phyloP scores from a whole-genome alignment of 164 flowering plant species.

The Cinnamomum chago region DNA sequence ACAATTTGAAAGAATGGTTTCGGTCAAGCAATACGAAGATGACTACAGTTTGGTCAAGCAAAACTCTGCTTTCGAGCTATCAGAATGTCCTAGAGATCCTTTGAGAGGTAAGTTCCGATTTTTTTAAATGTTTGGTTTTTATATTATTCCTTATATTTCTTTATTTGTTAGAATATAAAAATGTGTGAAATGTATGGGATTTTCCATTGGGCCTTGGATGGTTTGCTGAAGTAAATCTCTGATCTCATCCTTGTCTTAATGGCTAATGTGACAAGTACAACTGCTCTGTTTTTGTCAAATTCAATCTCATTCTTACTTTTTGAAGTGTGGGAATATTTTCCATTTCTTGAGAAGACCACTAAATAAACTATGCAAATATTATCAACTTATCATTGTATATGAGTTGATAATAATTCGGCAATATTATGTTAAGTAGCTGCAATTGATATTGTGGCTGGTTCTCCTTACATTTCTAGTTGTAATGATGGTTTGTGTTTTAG shows the following conservation, averaged over 20 bases:
- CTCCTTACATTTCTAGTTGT: not conserved
- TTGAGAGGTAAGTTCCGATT: conserved; percentile 15
- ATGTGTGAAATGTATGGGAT: too few species aligned
- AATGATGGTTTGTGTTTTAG: not conserved
- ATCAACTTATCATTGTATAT: not conserved
- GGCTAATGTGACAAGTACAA: too few species aligned
- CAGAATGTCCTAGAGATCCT: conserved; percentile 3
- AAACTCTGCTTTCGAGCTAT: conserved; percentile 13
- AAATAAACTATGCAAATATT: not conserved
- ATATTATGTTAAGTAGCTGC: not conserved
- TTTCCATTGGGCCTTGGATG: too few species aligned
- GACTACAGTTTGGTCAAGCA: conserved; percentile 13
- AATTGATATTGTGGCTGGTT: not conserved
- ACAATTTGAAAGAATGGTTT: conserved; percentile 18
- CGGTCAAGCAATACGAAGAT: conserved; percentile 21
- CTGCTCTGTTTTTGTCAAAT: too few species aligned
- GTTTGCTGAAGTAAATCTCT: too few species aligned
- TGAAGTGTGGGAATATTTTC: not conserved
- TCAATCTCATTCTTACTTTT: too few species aligned
- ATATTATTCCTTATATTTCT: not conserved
- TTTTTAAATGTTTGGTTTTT: not conserved
- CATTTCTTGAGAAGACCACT: not conserved
- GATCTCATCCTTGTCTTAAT: too few species aligned
- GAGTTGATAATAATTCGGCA: not conserved
- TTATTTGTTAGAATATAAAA: not conserved